Conservation (phyloP, 148 eudicot genomes). For the Cornus kousa region DNA sequence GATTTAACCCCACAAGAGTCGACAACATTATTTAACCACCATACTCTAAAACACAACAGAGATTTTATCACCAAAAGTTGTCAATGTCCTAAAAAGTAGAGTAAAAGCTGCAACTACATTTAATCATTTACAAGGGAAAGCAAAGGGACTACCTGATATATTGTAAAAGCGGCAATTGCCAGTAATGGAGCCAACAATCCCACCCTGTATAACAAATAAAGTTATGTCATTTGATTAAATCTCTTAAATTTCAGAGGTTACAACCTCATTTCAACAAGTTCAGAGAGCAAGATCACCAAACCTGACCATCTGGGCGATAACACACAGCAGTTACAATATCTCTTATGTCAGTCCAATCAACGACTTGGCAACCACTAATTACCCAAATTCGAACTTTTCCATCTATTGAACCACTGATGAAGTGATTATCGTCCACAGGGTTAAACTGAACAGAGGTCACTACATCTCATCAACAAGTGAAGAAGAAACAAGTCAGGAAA, state of each 20-base stretch:
- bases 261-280: background rate
- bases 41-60: background rate
- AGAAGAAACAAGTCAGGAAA: background rate
- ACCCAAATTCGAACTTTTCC: constrained; percentile 97
- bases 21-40: background rate
- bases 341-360: constrained; percentile 76
- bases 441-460: constrained; percentile 92
- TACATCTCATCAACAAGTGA: constrained; percentile 38
- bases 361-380: constrained; percentile 59
- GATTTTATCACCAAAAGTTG: background rate
- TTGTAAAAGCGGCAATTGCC: constrained; percentile 64
- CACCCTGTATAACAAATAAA: constrained; percentile 52
- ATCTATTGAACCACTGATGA: constrained; percentile 95
- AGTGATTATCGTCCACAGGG: constrained; percentile 69
- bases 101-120: background rate
- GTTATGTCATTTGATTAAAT: background rate
- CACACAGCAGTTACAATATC: constrained; percentile 90
- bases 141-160: constrained; percentile 47
- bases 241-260: background rate
- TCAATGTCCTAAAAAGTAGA: background rate
- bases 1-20: background rate
- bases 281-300: constrained; percentile 25
- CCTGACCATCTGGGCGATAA: constrained; percentile 86
- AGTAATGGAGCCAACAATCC: constrained; percentile 64
- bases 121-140: background rate